Evolutionary conservation across 305 asterid genomes (phyloP).

Genomic region (Rubia occidens): DNA sequence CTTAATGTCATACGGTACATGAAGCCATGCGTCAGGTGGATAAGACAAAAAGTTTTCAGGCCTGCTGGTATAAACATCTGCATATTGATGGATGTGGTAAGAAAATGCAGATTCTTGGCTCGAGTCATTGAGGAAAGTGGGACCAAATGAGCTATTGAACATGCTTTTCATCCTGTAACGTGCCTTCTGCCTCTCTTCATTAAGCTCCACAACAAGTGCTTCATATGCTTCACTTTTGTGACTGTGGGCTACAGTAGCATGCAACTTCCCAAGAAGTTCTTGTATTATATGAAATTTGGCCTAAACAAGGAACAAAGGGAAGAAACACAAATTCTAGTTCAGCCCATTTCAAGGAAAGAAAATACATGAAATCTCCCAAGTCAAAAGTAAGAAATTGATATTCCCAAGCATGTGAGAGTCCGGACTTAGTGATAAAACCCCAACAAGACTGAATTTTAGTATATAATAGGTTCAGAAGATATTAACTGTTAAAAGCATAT

Average conservation of each 20-base stretch:
- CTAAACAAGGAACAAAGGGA: conserved; percentile 26
- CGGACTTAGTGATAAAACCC: not conserved
- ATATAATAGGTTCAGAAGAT: not conserved
- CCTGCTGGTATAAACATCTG: conserved; percentile 92
- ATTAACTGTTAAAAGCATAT: not conserved
- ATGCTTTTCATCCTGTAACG: conserved; percentile 63
- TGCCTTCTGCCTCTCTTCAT: conserved; percentile 69
- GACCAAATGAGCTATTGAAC: conserved; percentile 87
- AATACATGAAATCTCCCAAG: not conserved
- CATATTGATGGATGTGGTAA: conserved; percentile 85
- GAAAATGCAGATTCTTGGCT: conserved; percentile 95
- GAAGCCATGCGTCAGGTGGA: conserved; percentile 93
- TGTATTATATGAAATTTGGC: conserved; percentile 83
- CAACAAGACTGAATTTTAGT: not conserved
- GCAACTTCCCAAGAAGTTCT: conserved; percentile 86
- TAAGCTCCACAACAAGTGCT: conserved; percentile 65
- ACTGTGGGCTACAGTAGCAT: conserved; percentile 46
- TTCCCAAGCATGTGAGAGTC: not conserved
- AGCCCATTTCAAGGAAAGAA: not conserved
- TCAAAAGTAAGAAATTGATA: not conserved
- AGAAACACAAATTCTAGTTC: not conserved
- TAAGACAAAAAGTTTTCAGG: conserved; percentile 84
- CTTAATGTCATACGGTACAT: conserved; percentile 80
- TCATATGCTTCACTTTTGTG: conserved; percentile 44
- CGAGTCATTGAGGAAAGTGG: conserved; percentile 81